Evolutionary conservation across 2,329 filamentous ascomycete species (phyloP), one percentile per base, ranked within the genome.

Genomic region (Dactylellina haptotyla): DNA sequence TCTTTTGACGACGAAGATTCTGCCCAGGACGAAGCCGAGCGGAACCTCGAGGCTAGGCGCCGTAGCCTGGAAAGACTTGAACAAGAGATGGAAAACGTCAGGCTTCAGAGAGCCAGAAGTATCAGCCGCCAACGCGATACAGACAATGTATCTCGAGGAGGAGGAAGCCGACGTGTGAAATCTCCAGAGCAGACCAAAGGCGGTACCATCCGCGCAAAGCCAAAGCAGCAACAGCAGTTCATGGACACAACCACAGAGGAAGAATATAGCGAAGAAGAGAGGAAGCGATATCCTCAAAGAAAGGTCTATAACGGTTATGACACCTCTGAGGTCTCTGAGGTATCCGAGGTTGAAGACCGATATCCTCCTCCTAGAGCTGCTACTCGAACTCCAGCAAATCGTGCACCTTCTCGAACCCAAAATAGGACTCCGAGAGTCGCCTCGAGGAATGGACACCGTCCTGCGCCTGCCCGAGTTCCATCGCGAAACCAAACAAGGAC

Each of bases 41-140:
- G 51, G 10, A 63, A 75, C 18, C 63, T 75, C 6, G 57, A 64
- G 34, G 70, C 62, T 10, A 32, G 70, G 43, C 70, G 70, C 14
- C 62, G 70, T 28, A 75, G 70, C 25, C 26, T 75, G 26, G 70
- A 75, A 32, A 69, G 63, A 50, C 64, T 75, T 10, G 70, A 75
- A 18, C 48, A 61, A 20, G 70, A 75, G 26, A 75, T 75, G 70
- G 63, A 69, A 53, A 53, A 63, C 20, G 63, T 75, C 23, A 67
- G 64, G 20, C 62, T 75, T 10, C 62, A 75, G 46, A 57, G 70
- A 26, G 70, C 70, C 26, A 46, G 64, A 4, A 75, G 64, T 30
- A 75, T 69, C 16, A 69, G 48, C 32, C 58, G 63, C 26, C 63
- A 61, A 12, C 43, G 64, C 4, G 69, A 66, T 16, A 51, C 69